phyloP scores from a whole-genome alignment of 2,329 filamentous ascomycete genomes.

The Nemania sp. region DNA sequence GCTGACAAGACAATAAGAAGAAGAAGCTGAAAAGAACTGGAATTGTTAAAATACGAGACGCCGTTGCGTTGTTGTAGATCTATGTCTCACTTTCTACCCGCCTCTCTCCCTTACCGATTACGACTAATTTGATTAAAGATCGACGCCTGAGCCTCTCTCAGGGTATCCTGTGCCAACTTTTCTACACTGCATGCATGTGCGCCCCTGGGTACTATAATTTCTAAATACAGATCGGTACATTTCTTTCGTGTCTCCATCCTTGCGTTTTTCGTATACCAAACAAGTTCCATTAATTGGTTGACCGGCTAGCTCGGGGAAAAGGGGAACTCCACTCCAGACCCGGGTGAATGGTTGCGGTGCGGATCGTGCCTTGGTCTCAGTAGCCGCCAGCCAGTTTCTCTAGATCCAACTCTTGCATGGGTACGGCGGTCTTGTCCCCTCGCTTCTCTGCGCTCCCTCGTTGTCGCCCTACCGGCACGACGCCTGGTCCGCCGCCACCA shows the following conservation, averaged over 20 bases:
- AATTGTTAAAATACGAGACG: too few species aligned
- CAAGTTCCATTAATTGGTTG: too few species aligned
- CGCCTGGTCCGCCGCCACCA: conserved; percentile 31
- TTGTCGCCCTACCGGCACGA: conserved; percentile 17
- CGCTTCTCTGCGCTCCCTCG: conserved; percentile 25
- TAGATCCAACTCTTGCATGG: conserved; percentile 32
- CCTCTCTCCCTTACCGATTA: conserved; percentile 1
- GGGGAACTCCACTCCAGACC: neutral
- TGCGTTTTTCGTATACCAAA: too few species aligned
- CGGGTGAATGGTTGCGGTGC: neutral
- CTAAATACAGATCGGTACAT: neutral
- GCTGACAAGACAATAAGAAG: too few species aligned
- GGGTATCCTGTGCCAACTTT: conserved; percentile 1
- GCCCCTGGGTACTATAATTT: neutral
- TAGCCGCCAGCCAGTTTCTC: conserved; percentile 35
- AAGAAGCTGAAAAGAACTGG: too few species aligned
- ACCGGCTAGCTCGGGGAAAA: too few species aligned
- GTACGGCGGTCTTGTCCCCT: conserved; percentile 13
- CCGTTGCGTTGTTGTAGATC: too few species aligned
- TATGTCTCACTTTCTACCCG: too few species aligned
- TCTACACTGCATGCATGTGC: conserved; percentile 2
- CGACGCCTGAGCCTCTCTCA: neutral
- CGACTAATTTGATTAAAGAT: neutral
- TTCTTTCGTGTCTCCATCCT: too few species aligned
- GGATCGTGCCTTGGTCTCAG: conserved; percentile 8